Percentiles rank a stretch among this genome's conserved stretches.
phyloP scores from a whole-genome alignment of 495 filamentous ascomycete species.

The Penicillium cosmopolitanum region DNA sequence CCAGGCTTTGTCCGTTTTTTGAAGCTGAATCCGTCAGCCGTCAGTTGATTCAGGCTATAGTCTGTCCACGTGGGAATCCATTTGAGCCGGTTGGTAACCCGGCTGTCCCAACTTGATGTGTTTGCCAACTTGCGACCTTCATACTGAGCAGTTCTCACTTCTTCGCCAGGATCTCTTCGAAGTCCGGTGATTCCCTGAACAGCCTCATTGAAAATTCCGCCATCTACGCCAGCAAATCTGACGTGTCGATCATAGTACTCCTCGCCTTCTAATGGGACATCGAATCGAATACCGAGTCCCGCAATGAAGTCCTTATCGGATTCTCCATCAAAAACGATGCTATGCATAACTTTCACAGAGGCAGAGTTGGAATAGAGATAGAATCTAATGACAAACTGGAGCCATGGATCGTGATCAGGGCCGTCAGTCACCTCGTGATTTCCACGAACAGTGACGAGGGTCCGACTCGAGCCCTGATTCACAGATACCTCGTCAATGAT shows the following conservation, averaged over 20 bases:
- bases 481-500: constrained; percentile 25
- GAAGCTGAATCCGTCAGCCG: constrained; percentile 55
- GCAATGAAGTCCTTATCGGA: constrained; percentile 39
- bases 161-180: constrained; percentile 37
- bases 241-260: constrained; percentile 44
- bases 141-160: constrained; percentile 11
- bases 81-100: constrained; percentile 11
- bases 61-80: constrained; percentile 51
- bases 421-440: constrained; percentile 17
- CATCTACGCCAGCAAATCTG: constrained; percentile 37
- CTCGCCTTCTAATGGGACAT: constrained; percentile 37
- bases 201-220: constrained; percentile 44
- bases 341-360: constrained; percentile 41
- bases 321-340: constrained; percentile 41
- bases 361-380: constrained; percentile 49
- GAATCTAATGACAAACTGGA: constrained; percentile 46
- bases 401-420: constrained; percentile 31
- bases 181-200: constrained; percentile 46
- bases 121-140: constrained; percentile 27
- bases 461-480: constrained; percentile 27
- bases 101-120: constrained; percentile 37
- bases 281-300: constrained; percentile 41
- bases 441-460: constrained; percentile 41
- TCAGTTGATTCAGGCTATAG: constrained; percentile 50
- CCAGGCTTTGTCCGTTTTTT: constrained; percentile 53